A percentile compares a stretch with the other conserved stretches of the same genome.
Evolutionary conservation across 306 rosid species (phyloP).

Genomic region (Canavalia gladiata): DNA sequence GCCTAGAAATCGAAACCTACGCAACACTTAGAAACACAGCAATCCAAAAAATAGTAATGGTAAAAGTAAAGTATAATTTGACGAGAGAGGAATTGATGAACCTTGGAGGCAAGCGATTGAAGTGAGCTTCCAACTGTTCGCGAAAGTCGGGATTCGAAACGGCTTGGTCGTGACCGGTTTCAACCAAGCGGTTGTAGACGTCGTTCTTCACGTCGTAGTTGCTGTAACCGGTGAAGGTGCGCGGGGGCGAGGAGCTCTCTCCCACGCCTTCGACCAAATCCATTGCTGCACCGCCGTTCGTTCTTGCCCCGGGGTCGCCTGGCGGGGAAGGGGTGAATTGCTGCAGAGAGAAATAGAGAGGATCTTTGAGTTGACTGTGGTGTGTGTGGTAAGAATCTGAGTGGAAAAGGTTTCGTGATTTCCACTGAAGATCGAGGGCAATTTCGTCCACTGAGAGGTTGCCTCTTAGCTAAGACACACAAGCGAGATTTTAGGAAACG

Average conservation of each 20-base stretch:
- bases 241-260: conserved; percentile 96
- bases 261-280: conserved; percentile 97
- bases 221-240: conserved; percentile 69
- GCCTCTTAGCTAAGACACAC: conserved; percentile 7
- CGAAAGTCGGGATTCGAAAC: conserved; percentile 77
- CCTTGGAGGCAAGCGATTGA: conserved; percentile 97
- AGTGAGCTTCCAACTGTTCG: conserved; percentile 87
- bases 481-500: conserved; percentile 30
- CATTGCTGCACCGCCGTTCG: conserved; percentile 45
- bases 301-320: conserved; percentile 41
- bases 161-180: conserved; percentile 72
- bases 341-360: conserved; percentile 3
- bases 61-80: neutral
- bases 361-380: conserved; percentile 57
- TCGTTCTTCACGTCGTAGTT: conserved; percentile 80
- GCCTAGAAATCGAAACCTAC: neutral
- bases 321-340: conserved; percentile 33
- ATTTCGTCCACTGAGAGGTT: conserved; percentile 39
- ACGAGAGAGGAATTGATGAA: conserved; percentile 22
- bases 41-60: conserved; percentile 4
- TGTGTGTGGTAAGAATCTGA: conserved; percentile 41
- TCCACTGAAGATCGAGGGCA: conserved; percentile 45
- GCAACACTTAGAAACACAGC: neutral
- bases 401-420: conserved; percentile 42
- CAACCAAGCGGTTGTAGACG: conserved; percentile 79